Evolutionary conservation across 1,139 yeast genomes (phyloP), one percentile per base, ranked within the genome.

Genomic region (Suhomyces wounanorum): DNA sequence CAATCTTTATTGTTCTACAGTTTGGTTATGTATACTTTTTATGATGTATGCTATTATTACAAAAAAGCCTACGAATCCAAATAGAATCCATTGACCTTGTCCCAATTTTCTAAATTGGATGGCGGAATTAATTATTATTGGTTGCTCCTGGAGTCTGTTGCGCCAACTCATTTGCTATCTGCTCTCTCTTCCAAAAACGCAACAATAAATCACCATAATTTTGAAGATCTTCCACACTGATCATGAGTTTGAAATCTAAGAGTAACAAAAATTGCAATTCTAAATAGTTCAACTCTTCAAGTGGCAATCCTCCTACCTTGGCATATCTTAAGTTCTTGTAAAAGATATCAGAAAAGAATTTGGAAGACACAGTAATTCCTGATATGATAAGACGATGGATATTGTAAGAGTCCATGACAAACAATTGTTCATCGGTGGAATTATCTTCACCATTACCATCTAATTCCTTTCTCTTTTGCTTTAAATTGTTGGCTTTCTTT

Each of bases 281-380:
- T 58, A 94, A 76, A 69, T 90, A 94, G 65, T 95, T 94, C 63
- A 94, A 78, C 65, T 94, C 99, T 52, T 91, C 97, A 51, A 92
- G 79, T 8, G 98, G 97, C 51, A 94, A 78, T 1, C 99, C 99
- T 8, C 99, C 99, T 40, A 94, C 98, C 68, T 94, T 90, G 23
- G 99, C 98, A 67, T 95, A 94, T 56, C 99, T 81, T 49, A 96
- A 85, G 69, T 95, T 94, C 64, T 95, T 94, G 77, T 95, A 94
- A 66, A 94, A 95, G 48, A 94, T 91, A 70, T 94, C 99, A 59
- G 96, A 87, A 68, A 92, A 92, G 68, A 94, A 95, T 72, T 94
- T 94, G 41, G 96, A 88, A 23, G 96, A 90, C 21, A 94, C 98
- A 0, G 99, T 94, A 50, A 95, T 88, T 9, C 98, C 99, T n/a